These are phyloP conservation scores for Lepraria neglecta DNA, from an alignment of 495 filamentous ascomycete genomes.

Conservation along the genomic window DNA sequence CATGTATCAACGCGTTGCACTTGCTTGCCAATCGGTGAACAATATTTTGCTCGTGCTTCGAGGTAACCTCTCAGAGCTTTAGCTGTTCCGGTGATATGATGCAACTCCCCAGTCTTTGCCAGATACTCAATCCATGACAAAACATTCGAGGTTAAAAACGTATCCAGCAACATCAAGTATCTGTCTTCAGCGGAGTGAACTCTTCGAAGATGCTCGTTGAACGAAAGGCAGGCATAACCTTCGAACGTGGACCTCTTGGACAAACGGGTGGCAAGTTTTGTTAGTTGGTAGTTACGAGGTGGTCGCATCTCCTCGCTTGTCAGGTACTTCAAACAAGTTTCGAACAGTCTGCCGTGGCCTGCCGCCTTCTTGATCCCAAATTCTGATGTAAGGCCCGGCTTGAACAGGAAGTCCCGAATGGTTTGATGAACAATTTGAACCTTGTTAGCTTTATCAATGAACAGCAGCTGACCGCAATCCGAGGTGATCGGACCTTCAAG, in stretches of 20 bases:
- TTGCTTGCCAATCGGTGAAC: slow-evolving; percentile 24
- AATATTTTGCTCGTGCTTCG: slow-evolving; percentile 24
- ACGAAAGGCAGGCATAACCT: slow-evolving; percentile 31
- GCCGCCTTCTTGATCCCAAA: neutral
- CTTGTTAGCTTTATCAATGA: slow-evolving; percentile 26
- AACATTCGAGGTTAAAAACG: slow-evolving; percentile 34
- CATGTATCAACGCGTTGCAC: slow-evolving; percentile 26
- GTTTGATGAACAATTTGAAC: slow-evolving; percentile 19
- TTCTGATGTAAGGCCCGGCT: slow-evolving; percentile 5
- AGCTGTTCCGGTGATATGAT: slow-evolving; percentile 28
- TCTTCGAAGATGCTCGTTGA: slow-evolving; percentile 30
- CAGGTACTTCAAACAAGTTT: no score
- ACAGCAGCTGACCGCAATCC: slow-evolving; percentile 24
- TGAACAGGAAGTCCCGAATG: neutral
- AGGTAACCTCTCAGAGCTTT: slow-evolving; percentile 33
- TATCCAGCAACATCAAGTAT: slow-evolving; percentile 16
- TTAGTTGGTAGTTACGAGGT: no score
- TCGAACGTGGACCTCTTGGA: neutral
- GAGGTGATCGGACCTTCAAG: slow-evolving; percentile 25
- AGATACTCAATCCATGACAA: slow-evolving; percentile 38
- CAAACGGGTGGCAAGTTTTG: no score
- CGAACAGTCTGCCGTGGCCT: no score
- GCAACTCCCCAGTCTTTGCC: slow-evolving; percentile 29
- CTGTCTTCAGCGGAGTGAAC: slow-evolving; percentile 18
- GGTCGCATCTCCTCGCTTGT: no score